Evolutionary conservation across 1,139 yeast genomes (phyloP), one percentile per base, ranked within the genome.

Genomic region (Diutina catenulata): DNA sequence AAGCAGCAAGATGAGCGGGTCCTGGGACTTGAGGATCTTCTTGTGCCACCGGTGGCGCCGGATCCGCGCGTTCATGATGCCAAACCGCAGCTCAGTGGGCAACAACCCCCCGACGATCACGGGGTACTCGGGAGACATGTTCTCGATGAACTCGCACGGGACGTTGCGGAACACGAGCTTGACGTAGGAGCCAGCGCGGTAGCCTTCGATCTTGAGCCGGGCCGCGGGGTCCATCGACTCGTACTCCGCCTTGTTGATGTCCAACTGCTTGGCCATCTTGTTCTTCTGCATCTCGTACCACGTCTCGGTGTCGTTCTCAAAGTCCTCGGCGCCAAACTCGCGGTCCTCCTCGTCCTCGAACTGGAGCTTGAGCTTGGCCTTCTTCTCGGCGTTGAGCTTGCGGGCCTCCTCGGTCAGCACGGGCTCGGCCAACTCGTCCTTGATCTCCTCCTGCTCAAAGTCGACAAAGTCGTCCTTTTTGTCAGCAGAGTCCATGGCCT

Each of bases 21-120:
- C 99, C 54, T 86, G 94, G 8, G 97, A 77, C 59, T 93, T 93
- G 50, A 93, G 68, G 41, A 93, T 86, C 68, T 87, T 87, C 56
- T 88, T 91, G 60, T 91, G 97, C 99, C 99, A 93, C 66, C 98
- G 79, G 56, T 93, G 99, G 58, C 96, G 79, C 74, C 95, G 86
- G 47, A 93, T 76, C 62, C 97, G 78, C 39, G 86, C 95, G 55
- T 84, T 91, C 66, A 87, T 71, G 49, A 83, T 80, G 11, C 98
- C 99, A 54, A 88, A 91, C 54, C 95, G 72, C 42, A 88, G 82
- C 55, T 93, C 99, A 13, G 94, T 84, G 19, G 93, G 74, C 39
- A 88, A 64, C 43, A 93, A 66, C 4, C 98, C 97, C 42, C 99
- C 99, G 49, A 93, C 64, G 18, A 93, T 74, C 28, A 93, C 68